A percentile compares a stretch with the other conserved stretches of the same genome.
phyloP scores from a whole-genome alignment of 177 flowering plant species.

The Telopea speciosissima region DNA sequence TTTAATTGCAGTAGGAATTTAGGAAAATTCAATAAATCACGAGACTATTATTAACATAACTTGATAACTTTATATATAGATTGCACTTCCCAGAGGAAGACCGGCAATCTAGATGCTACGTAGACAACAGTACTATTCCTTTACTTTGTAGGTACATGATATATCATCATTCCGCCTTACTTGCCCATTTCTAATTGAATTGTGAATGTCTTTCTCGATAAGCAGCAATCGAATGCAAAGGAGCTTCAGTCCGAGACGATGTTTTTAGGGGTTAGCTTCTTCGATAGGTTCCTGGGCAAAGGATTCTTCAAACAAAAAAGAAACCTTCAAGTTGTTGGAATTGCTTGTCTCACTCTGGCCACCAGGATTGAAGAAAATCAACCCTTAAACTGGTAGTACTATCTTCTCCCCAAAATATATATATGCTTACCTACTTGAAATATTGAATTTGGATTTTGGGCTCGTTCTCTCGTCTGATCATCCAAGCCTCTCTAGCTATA shows the following conservation, averaged over 20 bases:
- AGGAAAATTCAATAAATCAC: too few species aligned
- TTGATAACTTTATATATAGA: too few species aligned
- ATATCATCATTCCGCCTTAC: not conserved
- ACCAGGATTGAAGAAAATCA: slow-evolving; percentile 93
- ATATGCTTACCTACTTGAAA: not conserved
- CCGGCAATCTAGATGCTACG: too few species aligned
- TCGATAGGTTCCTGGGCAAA: slow-evolving; percentile 66
- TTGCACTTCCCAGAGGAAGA: too few species aligned
- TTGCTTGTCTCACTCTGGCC: slow-evolving; percentile 83
- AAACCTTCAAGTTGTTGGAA: slow-evolving; percentile 65
- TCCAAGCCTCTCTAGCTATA: too few species aligned
- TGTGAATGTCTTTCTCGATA: not conserved
- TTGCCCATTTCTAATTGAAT: not conserved
- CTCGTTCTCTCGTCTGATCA: not conserved
- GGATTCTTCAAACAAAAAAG: slow-evolving; percentile 63
- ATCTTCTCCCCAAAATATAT: too few species aligned
- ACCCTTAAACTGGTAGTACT: slow-evolving; percentile 60
- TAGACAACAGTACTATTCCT: too few species aligned
- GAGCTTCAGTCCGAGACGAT: slow-evolving; percentile 67
- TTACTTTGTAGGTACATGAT: too few species aligned
- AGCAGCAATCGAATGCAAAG: slow-evolving; percentile 46
- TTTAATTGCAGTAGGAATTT: too few species aligned
- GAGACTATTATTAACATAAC: too few species aligned
- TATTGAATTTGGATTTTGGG: not conserved
- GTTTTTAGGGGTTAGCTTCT: slow-evolving; percentile 67